These are phyloP conservation scores for Hypomontagnella submonticulosa DNA, from an alignment of 495 filamentous ascomycete species.

Conservation along the genomic window DNA sequence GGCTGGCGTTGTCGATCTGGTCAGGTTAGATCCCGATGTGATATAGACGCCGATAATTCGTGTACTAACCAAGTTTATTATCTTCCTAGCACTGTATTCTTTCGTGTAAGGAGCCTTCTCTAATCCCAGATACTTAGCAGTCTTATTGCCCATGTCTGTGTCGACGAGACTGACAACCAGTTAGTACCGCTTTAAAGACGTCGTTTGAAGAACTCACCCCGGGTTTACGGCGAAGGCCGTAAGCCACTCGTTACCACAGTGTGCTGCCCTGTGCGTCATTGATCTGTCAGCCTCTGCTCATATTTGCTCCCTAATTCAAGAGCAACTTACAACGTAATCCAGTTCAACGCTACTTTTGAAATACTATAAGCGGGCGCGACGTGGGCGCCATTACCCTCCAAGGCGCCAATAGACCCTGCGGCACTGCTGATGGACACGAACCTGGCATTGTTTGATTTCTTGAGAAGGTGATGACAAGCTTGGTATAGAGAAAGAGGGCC, in stretches of 20 bases:
- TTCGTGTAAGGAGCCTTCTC: conserved; percentile 32
- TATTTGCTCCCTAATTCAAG: background rate
- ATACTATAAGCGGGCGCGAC: conserved; percentile 38
- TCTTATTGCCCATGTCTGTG: conserved; percentile 30
- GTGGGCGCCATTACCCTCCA: conserved; percentile 20
- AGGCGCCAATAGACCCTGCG: conserved; percentile 21
- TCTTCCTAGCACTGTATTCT: conserved; percentile 26
- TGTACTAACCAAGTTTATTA: conserved; percentile 23
- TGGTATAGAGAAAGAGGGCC: conserved; percentile 38
- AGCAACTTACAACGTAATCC: conserved; percentile 35
- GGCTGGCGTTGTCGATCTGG: conserved; percentile 25
- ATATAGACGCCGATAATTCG: background rate
- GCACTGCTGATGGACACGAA: conserved; percentile 34
- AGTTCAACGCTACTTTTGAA: conserved; percentile 40
- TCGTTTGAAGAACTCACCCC: conserved; percentile 17
- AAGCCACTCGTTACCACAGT: conserved; percentile 35
- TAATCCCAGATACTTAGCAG: conserved; percentile 33
- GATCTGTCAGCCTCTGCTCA: background rate
- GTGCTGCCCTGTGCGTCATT: conserved; percentile 18
- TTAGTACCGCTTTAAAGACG: background rate
- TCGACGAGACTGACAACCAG: conserved; percentile 14
- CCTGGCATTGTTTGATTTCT: conserved; percentile 29
- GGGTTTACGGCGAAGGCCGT: conserved; percentile 31
- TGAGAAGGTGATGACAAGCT: conserved; percentile 25
- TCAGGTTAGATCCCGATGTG: conserved; percentile 6